Base-by-base conservation (phyloP, 768 basidiomycete species). In the Podaxis sp. region DNA sequence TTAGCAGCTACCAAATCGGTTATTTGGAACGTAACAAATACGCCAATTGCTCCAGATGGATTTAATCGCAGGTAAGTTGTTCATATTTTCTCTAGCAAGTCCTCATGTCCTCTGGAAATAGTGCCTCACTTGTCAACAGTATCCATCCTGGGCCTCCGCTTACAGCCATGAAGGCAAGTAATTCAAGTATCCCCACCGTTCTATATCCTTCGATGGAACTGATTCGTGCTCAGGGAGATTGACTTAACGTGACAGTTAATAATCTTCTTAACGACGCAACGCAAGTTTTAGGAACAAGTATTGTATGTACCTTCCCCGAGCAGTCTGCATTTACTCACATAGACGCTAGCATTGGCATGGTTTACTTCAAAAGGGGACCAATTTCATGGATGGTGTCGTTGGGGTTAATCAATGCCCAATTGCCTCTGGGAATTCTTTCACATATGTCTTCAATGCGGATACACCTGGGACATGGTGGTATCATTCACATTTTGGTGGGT, bases 291-390 rank as follows among this genome's bases (percentile, higher is more conserved):
- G 43, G 43, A 19, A 19, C 43, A 8, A 43, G 17, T 15, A 43
- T 43, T n/a, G 43, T 43, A 43, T 4, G 4, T 43, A 43, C 17
- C 43, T 19, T 43, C 43, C 15, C n/a, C 7, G n/a, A 43, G 43
- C 1, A 19, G 43, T 19, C 7, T 17, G 43, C 19, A 17, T 17
- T 15, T 43, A 5, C 15, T 19, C 7, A 7, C 13, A 43, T 43
- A n/a, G 5, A 43, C 7, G n/a, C 15, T 43, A 77, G 77, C 84
- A 85, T 65, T 85, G 82, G 82, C 84, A 85, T 65, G 83, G 84
- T 3, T 66, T 85, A 51, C 75, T 71, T 55, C 83, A 85, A 66
- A 67, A 68, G 1, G 62, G 65, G 3, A 77, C 79, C 6, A 80
- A 76, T 59, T 81, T 73, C 69, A 79, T 74, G 0, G 84, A 85